These are phyloP conservation scores for Brassica nigra DNA, from an alignment of 345 rosid genomes.

Conservation along the genomic window DNA sequence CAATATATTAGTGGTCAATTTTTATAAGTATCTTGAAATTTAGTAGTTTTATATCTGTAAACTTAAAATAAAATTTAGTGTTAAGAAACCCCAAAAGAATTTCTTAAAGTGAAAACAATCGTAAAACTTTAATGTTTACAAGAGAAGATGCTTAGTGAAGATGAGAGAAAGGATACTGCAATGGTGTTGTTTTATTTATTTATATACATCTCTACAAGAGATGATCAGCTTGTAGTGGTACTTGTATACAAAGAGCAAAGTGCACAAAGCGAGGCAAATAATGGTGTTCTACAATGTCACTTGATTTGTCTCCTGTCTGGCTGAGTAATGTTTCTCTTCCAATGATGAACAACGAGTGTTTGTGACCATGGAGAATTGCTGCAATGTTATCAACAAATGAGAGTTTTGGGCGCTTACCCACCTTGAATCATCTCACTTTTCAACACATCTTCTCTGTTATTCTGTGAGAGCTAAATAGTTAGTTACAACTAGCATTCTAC, in stretches of 20 bases:
- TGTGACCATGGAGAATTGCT: slow-evolving; percentile 3
- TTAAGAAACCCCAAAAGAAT: no score
- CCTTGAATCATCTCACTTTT: neutral
- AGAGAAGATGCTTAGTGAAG: neutral
- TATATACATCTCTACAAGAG: neutral
- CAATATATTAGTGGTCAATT: no score
- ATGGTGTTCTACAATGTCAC: slow-evolving; percentile 29
- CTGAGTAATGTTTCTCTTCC: slow-evolving; percentile 26
- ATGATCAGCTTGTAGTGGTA: slow-evolving; percentile 1
- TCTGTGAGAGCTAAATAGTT: slow-evolving; percentile 12
- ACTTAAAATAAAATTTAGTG: no score
- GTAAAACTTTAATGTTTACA: neutral
- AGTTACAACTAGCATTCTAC: neutral
- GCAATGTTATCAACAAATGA: slow-evolving; percentile 12
- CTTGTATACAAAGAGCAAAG: slow-evolving; percentile 16
- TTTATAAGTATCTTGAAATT: no score
- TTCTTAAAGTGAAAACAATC: neutral
- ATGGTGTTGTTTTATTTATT: neutral
- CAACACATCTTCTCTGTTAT: neutral
- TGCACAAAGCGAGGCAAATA: slow-evolving; percentile 18
- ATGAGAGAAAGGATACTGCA: neutral
- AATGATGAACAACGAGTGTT: slow-evolving; percentile 33
- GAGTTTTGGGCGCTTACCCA: neutral
- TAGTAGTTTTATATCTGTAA: no score
- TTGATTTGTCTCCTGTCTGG: slow-evolving; percentile 15